Evolutionary conservation across 2,329 filamentous ascomycete genomes (phyloP).

Genomic region (Nemania diffusa): DNA sequence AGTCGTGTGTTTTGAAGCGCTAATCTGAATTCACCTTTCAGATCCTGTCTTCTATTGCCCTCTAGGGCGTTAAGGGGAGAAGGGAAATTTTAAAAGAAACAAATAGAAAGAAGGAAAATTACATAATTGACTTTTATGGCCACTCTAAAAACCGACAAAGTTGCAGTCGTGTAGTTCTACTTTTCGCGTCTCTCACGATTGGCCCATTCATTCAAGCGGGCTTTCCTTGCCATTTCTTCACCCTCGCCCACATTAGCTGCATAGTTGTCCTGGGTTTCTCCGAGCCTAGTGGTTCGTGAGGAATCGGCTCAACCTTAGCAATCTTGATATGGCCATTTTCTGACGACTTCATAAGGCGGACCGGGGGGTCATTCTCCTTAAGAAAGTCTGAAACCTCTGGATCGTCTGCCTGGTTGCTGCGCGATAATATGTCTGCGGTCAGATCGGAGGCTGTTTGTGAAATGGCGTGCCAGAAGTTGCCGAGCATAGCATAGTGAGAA

Average conservation of each 20-base stretch:
- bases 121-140: too few species aligned
- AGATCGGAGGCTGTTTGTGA: constrained; percentile 8
- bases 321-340: constrained; percentile 1
- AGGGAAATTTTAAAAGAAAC: too few species aligned
- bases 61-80: too few species aligned
- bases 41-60: too few species aligned
- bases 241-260: neutral
- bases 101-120: too few species aligned
- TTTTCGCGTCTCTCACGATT: neutral
- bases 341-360: neutral
- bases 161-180: too few species aligned
- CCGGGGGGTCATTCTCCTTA: neutral
- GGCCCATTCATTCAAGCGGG: neutral
- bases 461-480: constrained; percentile 14
- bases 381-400: neutral
- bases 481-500: constrained; percentile 4
- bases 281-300: neutral
- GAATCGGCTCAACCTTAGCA: neutral
- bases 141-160: too few species aligned
- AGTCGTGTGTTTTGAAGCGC: too few species aligned
- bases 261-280: neutral
- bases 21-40: too few species aligned
- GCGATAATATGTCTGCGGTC: neutral
- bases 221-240: neutral
- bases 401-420: neutral